Conservation (phyloP, 1,284 basidiomycete genomes). For the Moniliella sp. region DNA sequence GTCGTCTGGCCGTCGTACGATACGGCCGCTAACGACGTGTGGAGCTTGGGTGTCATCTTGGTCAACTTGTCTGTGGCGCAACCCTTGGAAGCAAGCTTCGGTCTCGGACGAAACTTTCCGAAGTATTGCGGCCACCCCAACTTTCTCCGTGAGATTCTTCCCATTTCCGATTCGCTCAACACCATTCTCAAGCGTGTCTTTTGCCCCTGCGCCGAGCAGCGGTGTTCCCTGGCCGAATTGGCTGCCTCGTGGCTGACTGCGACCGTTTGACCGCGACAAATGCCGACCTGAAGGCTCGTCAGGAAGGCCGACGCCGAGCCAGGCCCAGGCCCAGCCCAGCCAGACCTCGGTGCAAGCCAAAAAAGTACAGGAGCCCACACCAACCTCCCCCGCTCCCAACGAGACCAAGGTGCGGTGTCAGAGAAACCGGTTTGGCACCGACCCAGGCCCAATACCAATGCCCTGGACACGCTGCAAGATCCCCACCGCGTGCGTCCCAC, state of each 20-base stretch:
- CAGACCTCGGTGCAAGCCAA: too few species aligned
- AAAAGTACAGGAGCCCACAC: too few species aligned
- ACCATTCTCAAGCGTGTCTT: conserved; percentile 26
- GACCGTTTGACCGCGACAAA: conserved; percentile 23
- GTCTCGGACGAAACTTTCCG: conserved; percentile 47
- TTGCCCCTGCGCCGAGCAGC: conserved; percentile 20
- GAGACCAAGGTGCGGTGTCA: too few species aligned
- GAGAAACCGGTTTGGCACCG: too few species aligned
- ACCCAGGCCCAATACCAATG: too few species aligned
- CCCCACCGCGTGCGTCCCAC: too few species aligned
- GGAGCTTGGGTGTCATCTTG: conserved; percentile 77
- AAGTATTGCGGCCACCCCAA: conserved; percentile 26
- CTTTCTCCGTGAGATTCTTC: conserved; percentile 27
- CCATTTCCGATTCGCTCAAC: conserved; percentile 28
- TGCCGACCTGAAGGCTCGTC: conserved; percentile 8
- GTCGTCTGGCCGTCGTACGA: conserved; percentile 45
- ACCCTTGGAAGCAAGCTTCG: conserved; percentile 64
- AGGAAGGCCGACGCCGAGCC: too few species aligned
- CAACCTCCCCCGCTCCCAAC: too few species aligned
- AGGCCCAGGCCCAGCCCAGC: too few species aligned
- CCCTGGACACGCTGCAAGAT: too few species aligned
- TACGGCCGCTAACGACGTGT: conserved; percentile 54
- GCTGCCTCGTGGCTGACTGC: conserved; percentile 15
- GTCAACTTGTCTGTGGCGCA: conserved; percentile 74
- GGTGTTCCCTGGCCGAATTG: conserved; percentile 19